Percentiles rank a stretch among this genome's conserved stretches.
phyloP scores from a whole-genome alignment of 139 green algal genomes.

The Gonium pectorale region DNA sequence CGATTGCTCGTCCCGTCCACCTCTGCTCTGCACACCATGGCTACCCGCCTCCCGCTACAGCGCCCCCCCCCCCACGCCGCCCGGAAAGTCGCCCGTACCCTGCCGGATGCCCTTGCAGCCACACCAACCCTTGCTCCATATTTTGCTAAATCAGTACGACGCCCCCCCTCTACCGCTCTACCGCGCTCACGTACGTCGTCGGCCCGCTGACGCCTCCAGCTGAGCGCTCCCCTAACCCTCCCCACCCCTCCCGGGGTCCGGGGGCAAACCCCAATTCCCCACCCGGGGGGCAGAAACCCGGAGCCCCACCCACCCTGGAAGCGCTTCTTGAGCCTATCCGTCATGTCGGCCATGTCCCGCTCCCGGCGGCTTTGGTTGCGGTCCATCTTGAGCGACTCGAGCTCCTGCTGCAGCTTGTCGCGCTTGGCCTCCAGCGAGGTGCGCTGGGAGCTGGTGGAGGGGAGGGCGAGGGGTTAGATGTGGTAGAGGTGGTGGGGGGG shows the following conservation, averaged over 20 bases:
- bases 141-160: too few species aligned
- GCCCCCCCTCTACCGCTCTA: not conserved
- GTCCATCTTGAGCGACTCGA: slow-evolving; percentile 80
- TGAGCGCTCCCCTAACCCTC: too few species aligned
- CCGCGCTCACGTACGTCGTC: not conserved
- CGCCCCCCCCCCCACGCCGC: not conserved
- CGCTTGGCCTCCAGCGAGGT: slow-evolving; percentile 62
- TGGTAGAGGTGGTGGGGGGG: too few species aligned
- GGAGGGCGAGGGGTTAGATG: not conserved
- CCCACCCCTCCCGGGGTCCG: too few species aligned
- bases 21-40: too few species aligned
- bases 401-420: slow-evolving; percentile 71
- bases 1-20: too few species aligned
- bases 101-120: too few species aligned
- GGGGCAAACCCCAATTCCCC: too few species aligned
- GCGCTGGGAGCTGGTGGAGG: not conserved
- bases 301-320: slow-evolving; percentile 70
- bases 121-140: too few species aligned
- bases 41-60: not conserved
- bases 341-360: slow-evolving; percentile 63
- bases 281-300: too few species aligned
- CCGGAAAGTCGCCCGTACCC: too few species aligned
- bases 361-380: slow-evolving; percentile 77
- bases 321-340: slow-evolving; percentile 77
- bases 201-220: too few species aligned